Base-by-base conservation (phyloP, 345 rosid genomes). In the Noccaea caerulescens region DNA sequence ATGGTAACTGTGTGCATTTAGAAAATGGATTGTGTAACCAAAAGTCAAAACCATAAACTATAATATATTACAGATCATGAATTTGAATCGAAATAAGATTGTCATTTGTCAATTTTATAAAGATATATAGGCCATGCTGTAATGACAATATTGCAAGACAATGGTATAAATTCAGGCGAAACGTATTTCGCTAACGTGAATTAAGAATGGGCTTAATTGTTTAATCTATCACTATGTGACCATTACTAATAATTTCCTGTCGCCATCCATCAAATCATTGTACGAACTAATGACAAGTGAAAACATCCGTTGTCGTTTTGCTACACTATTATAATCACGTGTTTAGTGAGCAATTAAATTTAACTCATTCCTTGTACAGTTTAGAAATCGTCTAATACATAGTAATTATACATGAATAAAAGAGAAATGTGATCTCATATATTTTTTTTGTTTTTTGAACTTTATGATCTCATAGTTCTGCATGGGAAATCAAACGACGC, bases 401-500 rank as follows among this genome's bases (percentile, higher is more conserved):
- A 16, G 8, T 41, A 38, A 38, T 0, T 38, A 42, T 55, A 33
- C 12, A 55, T 41, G n/a, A 54, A 55, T 50, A 36, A 39, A 9
- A 7, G 46, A 59, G 47, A 73, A 50, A 49, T 39, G 55, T 18
- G 54, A 58, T 58, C 67, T 58, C 33, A 51, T 32, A 33, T 27
- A 1, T 27, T 2, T 27, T 1, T 20, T 20, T 20, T n/a, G n/a
- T n/a, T n/a, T 20, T 20, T 20, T 1, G 23, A 20, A 20, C 23
- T 20, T 27, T 27, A 1, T 30, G 54, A 58, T 58, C 67, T 58
- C 33, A 51, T 32, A 42, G 7, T 42, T 32, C 5, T 66, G 74
- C 73, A 68, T 68, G 52, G 79, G 73, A 75, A 53, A 61, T 52
- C 53, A 75, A 75, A 68, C 12, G 58, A 68, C 70, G 69, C 65